These are phyloP conservation scores for Geum urbanum DNA, from an alignment of 306 rosid genomes.

Conservation along the genomic window DNA sequence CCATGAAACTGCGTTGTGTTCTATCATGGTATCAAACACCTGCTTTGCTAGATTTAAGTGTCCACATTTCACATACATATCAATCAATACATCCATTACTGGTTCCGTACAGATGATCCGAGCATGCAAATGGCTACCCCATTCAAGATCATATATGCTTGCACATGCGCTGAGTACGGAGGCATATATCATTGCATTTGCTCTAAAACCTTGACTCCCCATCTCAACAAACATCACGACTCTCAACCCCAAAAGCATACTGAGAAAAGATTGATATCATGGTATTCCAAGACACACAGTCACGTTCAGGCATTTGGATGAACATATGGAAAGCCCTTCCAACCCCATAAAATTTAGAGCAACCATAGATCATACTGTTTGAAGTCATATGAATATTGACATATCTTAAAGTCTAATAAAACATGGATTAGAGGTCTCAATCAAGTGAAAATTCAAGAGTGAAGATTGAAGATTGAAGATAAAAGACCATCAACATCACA, in stretches of 20 bases:
- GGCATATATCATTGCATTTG: slow-evolving; percentile 56
- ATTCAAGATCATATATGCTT: slow-evolving; percentile 40
- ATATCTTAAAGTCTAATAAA: too few relatives aligned
- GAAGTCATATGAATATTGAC: too few relatives aligned
- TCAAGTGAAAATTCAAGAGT: too few relatives aligned
- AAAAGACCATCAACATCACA: too few relatives aligned
- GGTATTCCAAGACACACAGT: slow-evolving; percentile 57
- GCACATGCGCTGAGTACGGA: slow-evolving; percentile 66
- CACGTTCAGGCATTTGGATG: slow-evolving; percentile 55
- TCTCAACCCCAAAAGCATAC: slow-evolving; percentile 44
- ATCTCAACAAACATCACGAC: slow-evolving; percentile 59
- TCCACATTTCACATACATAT: slow-evolving; percentile 75
- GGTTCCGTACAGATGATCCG: slow-evolving; percentile 53
- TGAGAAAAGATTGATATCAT: slow-evolving; percentile 52
- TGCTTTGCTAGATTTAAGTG: slow-evolving; percentile 43
- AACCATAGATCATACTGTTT: slow-evolving; percentile 73
- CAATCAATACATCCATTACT: slow-evolving; percentile 43
- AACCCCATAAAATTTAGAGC: slow-evolving; percentile 48
- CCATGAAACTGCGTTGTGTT: slow-evolving; percentile 56
- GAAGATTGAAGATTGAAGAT: too few relatives aligned
- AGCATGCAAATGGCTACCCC: slow-evolving; percentile 78
- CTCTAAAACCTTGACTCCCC: slow-evolving; percentile 52
- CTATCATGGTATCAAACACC: slow-evolving; percentile 45
- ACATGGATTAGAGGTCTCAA: slow-evolving; percentile 45
- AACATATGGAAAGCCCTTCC: slow-evolving; percentile 43